These are phyloP conservation scores for Pulicaria dysenterica DNA, from an alignment of 129 eudicot genomes.

Conservation along the genomic window DNA sequence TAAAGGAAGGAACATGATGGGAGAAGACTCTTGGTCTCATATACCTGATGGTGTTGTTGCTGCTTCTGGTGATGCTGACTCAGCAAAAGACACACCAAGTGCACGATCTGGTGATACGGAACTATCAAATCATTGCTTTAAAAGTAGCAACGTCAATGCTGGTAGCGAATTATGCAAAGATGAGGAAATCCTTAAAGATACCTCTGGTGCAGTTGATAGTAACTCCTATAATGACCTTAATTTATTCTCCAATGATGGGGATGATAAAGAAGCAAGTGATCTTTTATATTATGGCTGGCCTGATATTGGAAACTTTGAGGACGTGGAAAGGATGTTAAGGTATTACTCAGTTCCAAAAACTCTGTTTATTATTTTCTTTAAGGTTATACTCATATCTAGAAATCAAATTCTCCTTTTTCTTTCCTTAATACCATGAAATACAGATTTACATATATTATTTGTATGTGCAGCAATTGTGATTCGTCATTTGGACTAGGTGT, in stretches of 20 bases:
- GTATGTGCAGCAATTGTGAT: constrained; percentile 78
- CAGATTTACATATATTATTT: constrained; percentile 4
- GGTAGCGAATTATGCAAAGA: constrained; percentile 45
- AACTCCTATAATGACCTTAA: constrained; percentile 50
- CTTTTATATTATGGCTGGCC: constrained; percentile 70
- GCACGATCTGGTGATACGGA: constrained; percentile 43
- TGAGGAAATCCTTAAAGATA: constrained; percentile 45
- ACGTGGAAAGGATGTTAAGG: constrained; percentile 92
- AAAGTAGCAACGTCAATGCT: constrained; percentile 32
- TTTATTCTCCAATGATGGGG: constrained; percentile 46
- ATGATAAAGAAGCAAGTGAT: constrained; percentile 59
- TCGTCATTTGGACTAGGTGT: constrained; percentile 74
- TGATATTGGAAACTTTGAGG: constrained; percentile 85
- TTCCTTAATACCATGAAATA: neutral
- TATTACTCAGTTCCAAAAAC: constrained; percentile 29
- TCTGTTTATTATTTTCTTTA: neutral
- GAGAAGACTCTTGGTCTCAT: constrained; percentile 45
- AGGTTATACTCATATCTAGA: neutral
- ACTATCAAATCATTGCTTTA: constrained; percentile 34
- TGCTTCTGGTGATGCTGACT: constrained; percentile 42
- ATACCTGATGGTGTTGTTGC: constrained; percentile 43
- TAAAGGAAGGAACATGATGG: constrained; percentile 50
- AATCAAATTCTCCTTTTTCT: neutral
- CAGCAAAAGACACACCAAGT: constrained; percentile 42
- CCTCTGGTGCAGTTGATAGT: constrained; percentile 42